Conservation (phyloP, 2,329 filamentous ascomycete genomes). For the Aspergillus costaricaensis region DNA sequence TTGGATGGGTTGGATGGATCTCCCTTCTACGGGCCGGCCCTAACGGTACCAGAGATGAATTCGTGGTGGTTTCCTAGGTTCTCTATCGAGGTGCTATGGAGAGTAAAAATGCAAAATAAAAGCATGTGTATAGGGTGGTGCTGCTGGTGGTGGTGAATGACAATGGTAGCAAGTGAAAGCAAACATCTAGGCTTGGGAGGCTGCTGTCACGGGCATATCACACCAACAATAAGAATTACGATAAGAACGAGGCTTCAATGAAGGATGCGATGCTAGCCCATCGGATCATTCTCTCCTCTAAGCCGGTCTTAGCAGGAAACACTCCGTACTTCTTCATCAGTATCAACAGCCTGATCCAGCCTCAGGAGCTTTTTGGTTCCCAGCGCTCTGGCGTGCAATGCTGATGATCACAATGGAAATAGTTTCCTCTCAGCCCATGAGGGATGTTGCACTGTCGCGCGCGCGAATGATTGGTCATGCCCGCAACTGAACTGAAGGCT, state of each 20-base stretch:
- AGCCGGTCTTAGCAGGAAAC: not conserved
- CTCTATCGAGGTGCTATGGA: not conserved
- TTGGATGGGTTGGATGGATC: constrained; percentile 23
- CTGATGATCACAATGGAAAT: constrained; percentile 6
- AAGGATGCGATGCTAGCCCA: not conserved
- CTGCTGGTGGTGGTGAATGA: not conserved
- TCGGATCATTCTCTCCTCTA: not conserved
- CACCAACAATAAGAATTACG: not conserved
- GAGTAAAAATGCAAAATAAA: not conserved
- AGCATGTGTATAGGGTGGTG: not conserved
- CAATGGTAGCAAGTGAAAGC: not conserved
- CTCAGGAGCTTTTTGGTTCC: not conserved
- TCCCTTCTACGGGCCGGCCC: constrained; percentile 27
- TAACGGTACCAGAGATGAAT: constrained; percentile 24
- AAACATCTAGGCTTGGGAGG: not conserved
- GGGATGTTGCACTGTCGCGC: constrained; percentile 17
- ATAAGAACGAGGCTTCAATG: not conserved
- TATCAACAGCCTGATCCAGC: not conserved
- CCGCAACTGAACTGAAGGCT: not conserved
- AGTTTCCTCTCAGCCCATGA: constrained; percentile 1
- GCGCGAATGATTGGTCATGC: constrained; percentile 20
- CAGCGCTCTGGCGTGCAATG: not conserved
- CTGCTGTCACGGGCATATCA: not conserved
- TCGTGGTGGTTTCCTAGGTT: no score
- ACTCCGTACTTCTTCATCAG: not conserved